Conservation (phyloP, 108 stramenopile species). For the Fistulifera solaris region DNA sequence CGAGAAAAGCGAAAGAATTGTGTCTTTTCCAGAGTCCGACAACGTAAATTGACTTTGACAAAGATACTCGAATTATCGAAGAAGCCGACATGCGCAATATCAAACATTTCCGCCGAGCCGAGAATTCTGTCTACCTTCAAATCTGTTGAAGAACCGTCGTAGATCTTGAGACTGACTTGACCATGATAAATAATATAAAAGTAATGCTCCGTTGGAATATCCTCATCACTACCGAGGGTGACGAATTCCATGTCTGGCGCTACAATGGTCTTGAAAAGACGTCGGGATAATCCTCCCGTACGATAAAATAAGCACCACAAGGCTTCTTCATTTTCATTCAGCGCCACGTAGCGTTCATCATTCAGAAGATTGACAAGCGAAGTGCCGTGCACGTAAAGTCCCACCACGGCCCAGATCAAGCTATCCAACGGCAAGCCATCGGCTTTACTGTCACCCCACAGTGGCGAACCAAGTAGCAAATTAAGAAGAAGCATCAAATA, state of each 20-base stretch:
- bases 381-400: slow-evolving; percentile 19
- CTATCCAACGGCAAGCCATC: slow-evolving; percentile 11
- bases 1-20: slow-evolving; percentile 10
- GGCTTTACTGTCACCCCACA: slow-evolving; percentile 6
- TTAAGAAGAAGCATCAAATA: slow-evolving; percentile 18
- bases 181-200: slow-evolving; percentile 25
- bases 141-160: background rate
- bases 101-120: slow-evolving; percentile 19
- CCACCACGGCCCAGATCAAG: slow-evolving; percentile 16
- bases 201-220: slow-evolving; percentile 11
- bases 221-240: slow-evolving; percentile 7
- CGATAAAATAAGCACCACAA: slow-evolving; percentile 31
- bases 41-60: background rate
- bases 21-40: background rate
- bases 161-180: slow-evolving; percentile 6
- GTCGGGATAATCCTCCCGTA: slow-evolving; percentile 18
- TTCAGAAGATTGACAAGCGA: slow-evolving; percentile 6
- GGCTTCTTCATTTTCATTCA: slow-evolving; percentile 18
- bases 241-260: slow-evolving; percentile 11
- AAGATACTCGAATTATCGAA: slow-evolving; percentile 2
- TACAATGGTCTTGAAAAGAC: slow-evolving; percentile 13
- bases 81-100: slow-evolving; percentile 14
- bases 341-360: slow-evolving; percentile 11
- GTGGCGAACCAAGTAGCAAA: slow-evolving; percentile 15
- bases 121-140: background rate